Evolutionary conservation across 1,139 yeast species (phyloP).

Genomic region (Taphrina betulina): DNA sequence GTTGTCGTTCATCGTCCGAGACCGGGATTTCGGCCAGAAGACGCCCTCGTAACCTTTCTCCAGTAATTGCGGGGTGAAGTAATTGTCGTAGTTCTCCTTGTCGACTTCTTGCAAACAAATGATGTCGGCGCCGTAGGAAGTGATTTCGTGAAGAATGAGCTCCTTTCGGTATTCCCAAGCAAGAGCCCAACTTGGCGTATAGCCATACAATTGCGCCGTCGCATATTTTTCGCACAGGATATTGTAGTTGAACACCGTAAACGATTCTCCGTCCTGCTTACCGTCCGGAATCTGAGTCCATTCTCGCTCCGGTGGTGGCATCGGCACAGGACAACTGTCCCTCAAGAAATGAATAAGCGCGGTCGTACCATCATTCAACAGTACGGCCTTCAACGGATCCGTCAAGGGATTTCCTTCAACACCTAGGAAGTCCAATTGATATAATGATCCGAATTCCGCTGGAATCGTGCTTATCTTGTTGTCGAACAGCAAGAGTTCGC

Average conservation of each 20-base stretch:
- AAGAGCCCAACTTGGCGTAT: constrained; percentile 96
- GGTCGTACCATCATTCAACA: constrained; percentile 81
- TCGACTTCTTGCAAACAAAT: constrained; percentile 95
- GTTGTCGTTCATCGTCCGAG: constrained; percentile 80
- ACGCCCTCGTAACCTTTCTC: constrained; percentile 75
- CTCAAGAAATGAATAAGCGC: constrained; percentile 77
- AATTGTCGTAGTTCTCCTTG: constrained; percentile 77
- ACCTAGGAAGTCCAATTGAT: constrained; percentile 82
- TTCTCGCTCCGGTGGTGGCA: constrained; percentile 69
- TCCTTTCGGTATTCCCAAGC: constrained; percentile 90
- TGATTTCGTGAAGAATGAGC: constrained; percentile 68
- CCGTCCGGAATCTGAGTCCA: constrained; percentile 51
- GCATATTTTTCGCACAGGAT: constrained; percentile 95
- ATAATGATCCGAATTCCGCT: constrained; percentile 77
- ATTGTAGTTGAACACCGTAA: constrained; percentile 83
- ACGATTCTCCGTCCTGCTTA: constrained; percentile 47
- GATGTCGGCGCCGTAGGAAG: constrained; percentile 66
- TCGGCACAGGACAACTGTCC: constrained; percentile 71
- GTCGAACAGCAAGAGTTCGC: constrained; percentile 83
- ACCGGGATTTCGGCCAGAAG: constrained; percentile 85
- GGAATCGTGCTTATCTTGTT: constrained; percentile 77
- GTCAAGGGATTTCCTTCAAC: constrained; percentile 90
- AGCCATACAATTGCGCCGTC: constrained; percentile 84
- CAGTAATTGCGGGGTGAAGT: constrained; percentile 74
- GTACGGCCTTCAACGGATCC: constrained; percentile 59